Conservation (phyloP, 177 flowering plant genomes). For the Tripterygium wilfordii region DNA sequence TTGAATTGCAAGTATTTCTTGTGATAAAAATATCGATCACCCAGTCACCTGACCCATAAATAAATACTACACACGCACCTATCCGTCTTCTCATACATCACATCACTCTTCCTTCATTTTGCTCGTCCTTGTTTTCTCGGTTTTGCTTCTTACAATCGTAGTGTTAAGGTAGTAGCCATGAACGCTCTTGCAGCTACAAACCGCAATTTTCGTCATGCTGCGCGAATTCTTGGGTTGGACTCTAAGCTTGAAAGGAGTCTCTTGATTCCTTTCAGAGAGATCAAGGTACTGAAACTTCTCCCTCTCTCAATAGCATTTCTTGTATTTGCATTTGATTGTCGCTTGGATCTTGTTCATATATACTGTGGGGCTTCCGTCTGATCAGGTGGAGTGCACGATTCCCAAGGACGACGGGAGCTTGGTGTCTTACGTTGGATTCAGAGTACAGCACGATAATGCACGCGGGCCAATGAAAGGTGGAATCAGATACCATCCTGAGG, state of each 20-base stretch:
- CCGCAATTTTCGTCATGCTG: slow-evolving; percentile 59
- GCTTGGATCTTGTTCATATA: background rate
- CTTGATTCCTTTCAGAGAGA: slow-evolving; percentile 65
- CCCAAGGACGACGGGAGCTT: slow-evolving; percentile 77
- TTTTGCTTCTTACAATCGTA: no score
- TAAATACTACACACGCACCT: no score
- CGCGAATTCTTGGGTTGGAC: slow-evolving; percentile 65
- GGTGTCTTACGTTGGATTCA: slow-evolving; percentile 68
- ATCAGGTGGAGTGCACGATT: slow-evolving; percentile 79
- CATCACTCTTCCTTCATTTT: no score
- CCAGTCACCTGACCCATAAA: no score
- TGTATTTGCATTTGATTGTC: background rate
- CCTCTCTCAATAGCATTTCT: background rate
- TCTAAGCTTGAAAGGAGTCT: slow-evolving; percentile 66
- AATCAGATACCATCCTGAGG: slow-evolving; percentile 85
- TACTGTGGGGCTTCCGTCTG: background rate
- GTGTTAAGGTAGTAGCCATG: no score
- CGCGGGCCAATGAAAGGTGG: slow-evolving; percentile 94
- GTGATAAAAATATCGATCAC: no score
- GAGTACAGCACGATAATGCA: slow-evolving; percentile 81
- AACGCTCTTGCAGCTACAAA: slow-evolving; percentile 69
- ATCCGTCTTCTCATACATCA: no score
- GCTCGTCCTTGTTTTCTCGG: no score
- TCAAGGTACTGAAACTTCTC: slow-evolving; percentile 31
- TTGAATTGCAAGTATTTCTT: no score